Percentiles rank a stretch among this genome's conserved stretches.
Conservation (phyloP, 1,284 basidiomycete genomes). For the Rhizoctonia solani region DNA sequence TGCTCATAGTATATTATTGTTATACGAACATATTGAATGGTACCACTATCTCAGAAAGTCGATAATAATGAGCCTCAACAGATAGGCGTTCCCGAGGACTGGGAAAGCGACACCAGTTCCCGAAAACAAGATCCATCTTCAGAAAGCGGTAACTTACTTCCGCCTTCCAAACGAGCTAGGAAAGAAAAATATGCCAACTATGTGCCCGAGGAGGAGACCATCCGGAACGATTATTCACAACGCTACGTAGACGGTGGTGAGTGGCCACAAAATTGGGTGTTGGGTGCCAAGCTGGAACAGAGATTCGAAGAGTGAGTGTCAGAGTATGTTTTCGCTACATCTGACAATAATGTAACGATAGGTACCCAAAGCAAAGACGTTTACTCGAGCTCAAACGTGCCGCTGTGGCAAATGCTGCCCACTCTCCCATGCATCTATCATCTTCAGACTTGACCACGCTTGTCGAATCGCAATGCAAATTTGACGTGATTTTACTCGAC, state of each 20-base stretch:
- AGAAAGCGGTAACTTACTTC: constrained; percentile 45
- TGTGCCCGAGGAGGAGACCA: constrained; percentile 88
- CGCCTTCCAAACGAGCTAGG: constrained; percentile 70
- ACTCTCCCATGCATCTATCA: constrained; percentile 60
- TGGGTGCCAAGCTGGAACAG: constrained; percentile 80
- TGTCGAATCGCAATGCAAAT: constrained; percentile 56
- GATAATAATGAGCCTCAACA: constrained; percentile 31
- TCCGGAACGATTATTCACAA: constrained; percentile 92
- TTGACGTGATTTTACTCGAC: constrained; percentile 92
- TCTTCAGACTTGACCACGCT: constrained; percentile 53
- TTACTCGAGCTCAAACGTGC: constrained; percentile 78
- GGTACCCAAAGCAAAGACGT: constrained; percentile 89
- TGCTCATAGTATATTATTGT: not conserved
- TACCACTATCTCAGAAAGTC: constrained; percentile 14
- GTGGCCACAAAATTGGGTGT: constrained; percentile 89
- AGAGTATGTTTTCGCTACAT: not conserved
- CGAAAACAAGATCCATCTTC: constrained; percentile 18
- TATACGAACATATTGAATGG: not conserved
- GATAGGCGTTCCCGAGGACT: constrained; percentile 33
- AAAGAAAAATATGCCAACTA: constrained; percentile 73
- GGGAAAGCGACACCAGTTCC: constrained; percentile 25
- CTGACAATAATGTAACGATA: constrained; percentile 44
- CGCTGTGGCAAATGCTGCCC: constrained; percentile 63
- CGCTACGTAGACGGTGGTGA: constrained; percentile 87
- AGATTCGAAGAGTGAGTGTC: constrained; percentile 90